phyloP scores from a whole-genome alignment of 2,329 filamentous ascomycete species.

The Microsporum canis region DNA sequence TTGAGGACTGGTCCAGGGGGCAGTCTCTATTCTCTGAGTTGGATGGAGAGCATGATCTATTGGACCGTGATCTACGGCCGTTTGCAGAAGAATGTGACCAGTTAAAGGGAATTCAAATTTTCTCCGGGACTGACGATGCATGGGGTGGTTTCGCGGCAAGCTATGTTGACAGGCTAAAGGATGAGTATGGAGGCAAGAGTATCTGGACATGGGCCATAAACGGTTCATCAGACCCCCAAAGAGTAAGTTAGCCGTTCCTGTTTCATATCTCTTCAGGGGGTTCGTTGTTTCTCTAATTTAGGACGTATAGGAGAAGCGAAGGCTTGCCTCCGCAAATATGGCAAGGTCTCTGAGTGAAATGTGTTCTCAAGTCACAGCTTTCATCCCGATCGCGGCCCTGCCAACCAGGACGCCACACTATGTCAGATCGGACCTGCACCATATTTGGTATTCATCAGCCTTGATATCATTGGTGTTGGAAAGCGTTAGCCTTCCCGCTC shows the following conservation, averaged over 20 bases:
- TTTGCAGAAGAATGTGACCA: slow-evolving; percentile 92
- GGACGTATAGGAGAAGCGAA: slow-evolving; percentile 41
- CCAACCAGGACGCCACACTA: slow-evolving; percentile 46
- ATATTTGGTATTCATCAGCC: slow-evolving; percentile 69
- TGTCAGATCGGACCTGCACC: slow-evolving; percentile 50
- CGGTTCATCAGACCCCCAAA: slow-evolving; percentile 23
- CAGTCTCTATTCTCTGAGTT: slow-evolving; percentile 62
- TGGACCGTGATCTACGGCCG: slow-evolving; percentile 79
- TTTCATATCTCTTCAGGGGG: slow-evolving; percentile 27
- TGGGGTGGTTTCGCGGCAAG: slow-evolving; percentile 67
- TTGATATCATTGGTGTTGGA: slow-evolving; percentile 67
- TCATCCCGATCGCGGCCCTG: slow-evolving; percentile 61
- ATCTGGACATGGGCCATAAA: slow-evolving; percentile 80
- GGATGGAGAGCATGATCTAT: slow-evolving; percentile 69
- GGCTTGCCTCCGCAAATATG: slow-evolving; percentile 59
- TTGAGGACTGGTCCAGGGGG: slow-evolving; percentile 63
- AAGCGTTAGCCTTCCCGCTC: slow-evolving; percentile 62
- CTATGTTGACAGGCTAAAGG: slow-evolving; percentile 66
- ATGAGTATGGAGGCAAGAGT: slow-evolving; percentile 80
- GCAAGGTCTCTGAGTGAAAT: slow-evolving; percentile 61
- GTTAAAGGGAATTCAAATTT: slow-evolving; percentile 74
- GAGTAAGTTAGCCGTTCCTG: slow-evolving; percentile 10
- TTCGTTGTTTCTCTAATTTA: background rate
- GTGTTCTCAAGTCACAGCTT: slow-evolving; percentile 59
- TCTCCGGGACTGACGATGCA: slow-evolving; percentile 61